Percentiles rank a stretch among this genome's conserved stretches.
These are phyloP conservation scores for Yarrowia porcina DNA, from an alignment of 805 yeast species.

Conservation along the genomic window DNA sequence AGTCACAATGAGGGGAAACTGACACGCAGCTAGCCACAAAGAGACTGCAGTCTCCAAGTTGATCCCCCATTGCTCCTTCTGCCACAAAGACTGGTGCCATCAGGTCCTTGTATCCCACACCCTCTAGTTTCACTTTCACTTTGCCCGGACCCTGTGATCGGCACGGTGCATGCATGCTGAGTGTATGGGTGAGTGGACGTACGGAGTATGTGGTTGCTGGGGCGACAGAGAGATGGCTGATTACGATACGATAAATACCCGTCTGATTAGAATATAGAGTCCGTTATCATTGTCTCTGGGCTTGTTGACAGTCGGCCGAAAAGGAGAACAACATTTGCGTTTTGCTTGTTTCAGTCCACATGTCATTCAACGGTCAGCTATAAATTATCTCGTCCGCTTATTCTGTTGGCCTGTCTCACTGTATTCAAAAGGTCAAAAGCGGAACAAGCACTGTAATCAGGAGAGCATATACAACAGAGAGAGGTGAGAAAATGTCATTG, in stretches of 20 bases:
- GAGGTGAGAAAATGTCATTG: no score
- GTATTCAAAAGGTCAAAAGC: no score
- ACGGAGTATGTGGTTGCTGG: no score
- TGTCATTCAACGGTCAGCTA: not conserved
- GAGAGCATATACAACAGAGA: no score
- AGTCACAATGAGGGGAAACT: not conserved
- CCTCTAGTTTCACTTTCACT: not conserved
- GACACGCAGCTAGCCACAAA: not conserved
- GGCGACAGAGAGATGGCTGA: not conserved
- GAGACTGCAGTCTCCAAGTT: not conserved
- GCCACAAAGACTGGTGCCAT: not conserved
- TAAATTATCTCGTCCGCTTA: not conserved
- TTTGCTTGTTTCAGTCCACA: not conserved
- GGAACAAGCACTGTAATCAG: no score
- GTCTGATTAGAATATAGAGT: no score
- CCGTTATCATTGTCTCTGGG: no score
- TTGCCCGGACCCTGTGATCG: not conserved
- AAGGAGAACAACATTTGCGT: not conserved
- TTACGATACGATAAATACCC: not conserved
- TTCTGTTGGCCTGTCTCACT: no score
- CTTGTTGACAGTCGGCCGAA: no score
- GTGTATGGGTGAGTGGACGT: no score
- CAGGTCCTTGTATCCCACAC: no score
- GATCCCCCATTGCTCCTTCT: no score
- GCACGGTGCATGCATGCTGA: not conserved